Conservation (phyloP, 257 asterid species). For the Galeopsis tetrahit region DNA sequence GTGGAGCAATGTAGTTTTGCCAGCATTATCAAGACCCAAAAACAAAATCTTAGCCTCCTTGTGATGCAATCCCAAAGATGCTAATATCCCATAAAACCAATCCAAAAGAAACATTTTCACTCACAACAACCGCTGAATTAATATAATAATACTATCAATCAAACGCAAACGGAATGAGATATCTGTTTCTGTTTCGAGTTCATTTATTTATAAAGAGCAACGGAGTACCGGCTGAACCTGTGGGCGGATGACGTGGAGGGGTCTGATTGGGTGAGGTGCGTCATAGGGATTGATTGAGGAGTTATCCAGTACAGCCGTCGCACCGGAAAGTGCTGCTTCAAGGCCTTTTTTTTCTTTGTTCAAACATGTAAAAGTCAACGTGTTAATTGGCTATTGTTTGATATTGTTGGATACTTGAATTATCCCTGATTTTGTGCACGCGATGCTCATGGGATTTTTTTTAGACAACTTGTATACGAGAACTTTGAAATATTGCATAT, state of each 20-base stretch:
- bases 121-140: neutral
- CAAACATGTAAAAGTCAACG: neutral
- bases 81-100: constrained; percentile 53
- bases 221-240: constrained; percentile 28
- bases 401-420: neutral
- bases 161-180: neutral
- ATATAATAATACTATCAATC: too few species aligned
- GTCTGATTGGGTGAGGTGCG: constrained; percentile 34
- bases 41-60: constrained; percentile 62
- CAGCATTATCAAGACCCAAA: constrained; percentile 61
- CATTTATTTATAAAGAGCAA: constrained; percentile 8
- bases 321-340: neutral
- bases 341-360: neutral
- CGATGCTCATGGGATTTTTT: constrained; percentile 7
- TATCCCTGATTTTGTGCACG: constrained; percentile 6
- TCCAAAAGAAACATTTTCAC: constrained; percentile 48
- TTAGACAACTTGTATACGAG: too few species aligned
- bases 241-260: constrained; percentile 29
- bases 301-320: neutral
- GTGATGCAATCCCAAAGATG: constrained; percentile 45
- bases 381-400: neutral
- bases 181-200: neutral
- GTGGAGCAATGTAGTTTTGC: constrained; percentile 58
- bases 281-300: constrained; percentile 32
- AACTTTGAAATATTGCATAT: too few species aligned